phyloP scores from a whole-genome alignment of 1,139 yeast species.

The Diutina scorzettiae region DNA sequence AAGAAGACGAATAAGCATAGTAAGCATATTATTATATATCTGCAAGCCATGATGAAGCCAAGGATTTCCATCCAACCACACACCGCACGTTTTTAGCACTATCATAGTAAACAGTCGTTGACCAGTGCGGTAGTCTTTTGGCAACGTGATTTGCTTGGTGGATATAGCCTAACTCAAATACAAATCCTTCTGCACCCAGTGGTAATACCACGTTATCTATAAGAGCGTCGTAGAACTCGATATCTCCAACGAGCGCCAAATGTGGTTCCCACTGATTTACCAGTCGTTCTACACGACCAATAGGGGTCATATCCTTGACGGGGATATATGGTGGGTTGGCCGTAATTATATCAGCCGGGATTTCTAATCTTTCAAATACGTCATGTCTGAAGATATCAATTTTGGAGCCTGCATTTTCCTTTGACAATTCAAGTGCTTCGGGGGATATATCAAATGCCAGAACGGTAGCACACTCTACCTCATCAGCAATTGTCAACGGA shows the following conservation, averaged over 20 bases:
- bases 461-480: constrained; percentile 19
- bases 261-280: constrained; percentile 66
- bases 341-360: constrained; percentile 22
- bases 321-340: constrained; percentile 92
- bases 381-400: constrained; percentile 17
- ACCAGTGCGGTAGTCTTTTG: constrained; percentile 15
- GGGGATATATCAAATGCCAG: constrained; percentile 51
- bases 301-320: constrained; percentile 20
- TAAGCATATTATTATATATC: background rate
- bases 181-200: constrained; percentile 25
- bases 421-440: constrained; percentile 39
- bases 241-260: constrained; percentile 64
- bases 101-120: constrained; percentile 18
- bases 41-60: background rate
- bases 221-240: constrained; percentile 56
- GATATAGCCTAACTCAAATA: constrained; percentile 30
- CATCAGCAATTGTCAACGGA: constrained; percentile 37
- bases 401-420: constrained; percentile 24
- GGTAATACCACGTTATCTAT: constrained; percentile 28
- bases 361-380: constrained; percentile 4
- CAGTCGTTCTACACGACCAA: constrained; percentile 36
- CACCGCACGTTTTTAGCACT: constrained; percentile 23
- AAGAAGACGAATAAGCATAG: background rate
- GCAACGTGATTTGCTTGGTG: constrained; percentile 18
- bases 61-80: constrained; percentile 24